These are phyloP conservation scores for Bruguiera hainesii DNA, from an alignment of 441 rosid genomes.

Conservation along the genomic window DNA sequence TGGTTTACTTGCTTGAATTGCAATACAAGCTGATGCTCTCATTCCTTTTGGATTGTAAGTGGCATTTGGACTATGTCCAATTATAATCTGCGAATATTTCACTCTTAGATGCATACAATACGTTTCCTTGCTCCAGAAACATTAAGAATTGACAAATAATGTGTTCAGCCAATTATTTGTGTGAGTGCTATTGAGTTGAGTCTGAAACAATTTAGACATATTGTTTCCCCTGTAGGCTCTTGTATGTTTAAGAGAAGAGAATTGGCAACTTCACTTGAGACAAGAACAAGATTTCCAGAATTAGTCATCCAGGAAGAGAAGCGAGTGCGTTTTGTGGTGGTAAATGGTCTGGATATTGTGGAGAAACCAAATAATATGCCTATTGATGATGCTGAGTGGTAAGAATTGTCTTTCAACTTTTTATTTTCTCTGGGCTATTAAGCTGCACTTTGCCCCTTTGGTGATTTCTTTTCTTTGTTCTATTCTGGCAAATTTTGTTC, in stretches of 20 bases:
- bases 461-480: not conserved
- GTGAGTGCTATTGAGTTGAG: not conserved
- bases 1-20: not conserved
- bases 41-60: not conserved
- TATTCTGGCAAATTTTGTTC: not conserved
- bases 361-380: slow-evolving; percentile 69
- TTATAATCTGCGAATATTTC: not conserved
- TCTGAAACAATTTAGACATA: not conserved
- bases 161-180: not conserved
- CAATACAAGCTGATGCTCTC: not conserved
- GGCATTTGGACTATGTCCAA: not conserved
- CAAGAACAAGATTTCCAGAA: slow-evolving; percentile 88
- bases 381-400: slow-evolving; percentile 86
- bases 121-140: not conserved
- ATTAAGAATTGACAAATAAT: not conserved
- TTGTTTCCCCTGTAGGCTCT: slow-evolving; percentile 41
- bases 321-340: slow-evolving; percentile 91
- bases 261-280: slow-evolving; percentile 88
- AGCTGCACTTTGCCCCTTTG: not conserved
- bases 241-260: slow-evolving; percentile 84
- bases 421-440: not conserved
- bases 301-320: slow-evolving; percentile 94
- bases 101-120: not conserved
- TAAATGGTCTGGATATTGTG: slow-evolving; percentile 86
- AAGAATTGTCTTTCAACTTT: slow-evolving; percentile 19